Percentiles rank a stretch among this genome's conserved stretches.
phyloP scores from a whole-genome alignment of 148 eudicot genomes.

The Dianthus caryophyllus region DNA sequence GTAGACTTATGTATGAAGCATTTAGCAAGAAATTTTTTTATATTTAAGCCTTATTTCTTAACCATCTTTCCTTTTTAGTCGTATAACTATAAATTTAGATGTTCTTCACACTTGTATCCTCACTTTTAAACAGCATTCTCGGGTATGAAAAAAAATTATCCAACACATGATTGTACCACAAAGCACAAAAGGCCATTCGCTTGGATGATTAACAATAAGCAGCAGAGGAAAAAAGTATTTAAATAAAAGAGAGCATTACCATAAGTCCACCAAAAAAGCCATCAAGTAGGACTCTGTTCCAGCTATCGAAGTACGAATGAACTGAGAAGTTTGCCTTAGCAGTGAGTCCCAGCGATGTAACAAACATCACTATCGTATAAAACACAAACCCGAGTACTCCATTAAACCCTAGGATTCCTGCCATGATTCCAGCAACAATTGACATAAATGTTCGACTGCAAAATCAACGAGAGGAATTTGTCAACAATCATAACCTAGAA shows the following conservation, averaged over 20 bases:
- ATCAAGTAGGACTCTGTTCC: constrained; percentile 77
- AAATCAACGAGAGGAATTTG: constrained; percentile 3
- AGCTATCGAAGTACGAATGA: constrained; percentile 78
- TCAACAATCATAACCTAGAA: constrained; percentile 10
- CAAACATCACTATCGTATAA: constrained; percentile 78
- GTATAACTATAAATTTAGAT: too few species aligned
- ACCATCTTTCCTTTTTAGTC: background rate
- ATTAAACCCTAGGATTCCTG: constrained; percentile 77
- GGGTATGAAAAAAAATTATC: too few species aligned
- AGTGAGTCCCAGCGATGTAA: constrained; percentile 74
- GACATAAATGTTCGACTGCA: constrained; percentile 96
- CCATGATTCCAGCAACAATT: constrained; percentile 84
- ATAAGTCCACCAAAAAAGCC: constrained; percentile 93
- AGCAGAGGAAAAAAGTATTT: background rate
- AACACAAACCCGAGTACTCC: constrained; percentile 79
- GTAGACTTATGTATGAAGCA: too few species aligned
- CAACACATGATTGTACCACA: too few species aligned
- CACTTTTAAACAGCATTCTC: too few species aligned
- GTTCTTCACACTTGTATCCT: too few species aligned
- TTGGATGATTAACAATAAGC: constrained; percentile 7
- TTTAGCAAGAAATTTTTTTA: too few species aligned
- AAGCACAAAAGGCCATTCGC: background rate
- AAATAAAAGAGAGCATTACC: constrained; percentile 40
- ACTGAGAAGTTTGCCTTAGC: constrained; percentile 82
- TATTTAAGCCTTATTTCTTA: too few species aligned